phyloP scores from a whole-genome alignment of 306 rosid species.

The Malus orientalis region DNA sequence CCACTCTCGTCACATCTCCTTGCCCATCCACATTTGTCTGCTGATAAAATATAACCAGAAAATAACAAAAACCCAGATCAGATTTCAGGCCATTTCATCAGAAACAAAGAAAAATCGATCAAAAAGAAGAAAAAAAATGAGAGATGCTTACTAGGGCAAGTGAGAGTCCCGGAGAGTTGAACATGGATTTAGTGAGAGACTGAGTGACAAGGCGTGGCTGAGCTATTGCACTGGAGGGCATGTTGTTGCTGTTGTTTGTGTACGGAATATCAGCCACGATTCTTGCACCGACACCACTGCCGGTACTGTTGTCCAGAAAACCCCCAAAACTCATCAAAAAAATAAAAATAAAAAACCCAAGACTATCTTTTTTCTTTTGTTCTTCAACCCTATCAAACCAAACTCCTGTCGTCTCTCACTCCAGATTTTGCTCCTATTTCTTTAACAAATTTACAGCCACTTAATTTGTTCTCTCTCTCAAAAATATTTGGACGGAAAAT shows the following conservation, averaged over 20 bases:
- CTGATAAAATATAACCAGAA: conserved; percentile 8
- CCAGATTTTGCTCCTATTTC: background rate
- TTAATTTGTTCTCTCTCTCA: background rate
- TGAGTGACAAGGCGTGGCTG: conserved; percentile 71
- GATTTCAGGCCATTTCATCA: background rate
- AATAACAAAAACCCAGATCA: background rate
- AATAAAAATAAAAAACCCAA: background rate
- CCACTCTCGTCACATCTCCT: conserved; percentile 54
- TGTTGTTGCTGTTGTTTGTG: conserved; percentile 34
- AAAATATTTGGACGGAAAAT: background rate
- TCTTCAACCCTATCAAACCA: background rate
- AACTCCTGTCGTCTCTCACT: background rate
- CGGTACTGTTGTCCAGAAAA: conserved; percentile 59
- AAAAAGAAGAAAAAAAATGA: background rate
- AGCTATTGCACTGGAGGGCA: conserved; percentile 62
- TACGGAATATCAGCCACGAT: conserved; percentile 54
- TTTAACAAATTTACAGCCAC: background rate
- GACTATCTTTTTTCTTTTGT: background rate
- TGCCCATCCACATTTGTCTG: conserved; percentile 72
- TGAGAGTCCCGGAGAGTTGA: conserved; percentile 85
- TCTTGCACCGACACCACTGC: conserved; percentile 54
- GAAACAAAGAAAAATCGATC: background rate
- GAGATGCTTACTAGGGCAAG: conserved; percentile 63
- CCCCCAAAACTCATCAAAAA: conserved; percentile 96
- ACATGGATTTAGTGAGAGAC: conserved; percentile 80